phyloP scores from a whole-genome alignment of 2,329 filamentous ascomycete species.

The Fusarium circinatum region DNA sequence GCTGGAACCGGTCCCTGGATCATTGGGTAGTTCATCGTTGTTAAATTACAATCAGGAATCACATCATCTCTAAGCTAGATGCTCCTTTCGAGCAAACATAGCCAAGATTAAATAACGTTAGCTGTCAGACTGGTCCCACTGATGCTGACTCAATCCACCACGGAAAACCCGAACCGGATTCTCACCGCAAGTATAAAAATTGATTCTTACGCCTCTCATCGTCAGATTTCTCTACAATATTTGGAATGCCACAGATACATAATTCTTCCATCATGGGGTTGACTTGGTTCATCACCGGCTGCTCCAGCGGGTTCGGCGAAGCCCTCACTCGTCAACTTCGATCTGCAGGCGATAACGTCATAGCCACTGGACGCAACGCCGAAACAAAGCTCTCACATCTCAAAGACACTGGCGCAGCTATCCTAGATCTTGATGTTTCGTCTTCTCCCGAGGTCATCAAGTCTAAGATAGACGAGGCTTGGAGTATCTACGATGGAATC shows the following conservation, averaged over 20 bases:
- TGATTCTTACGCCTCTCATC: fast-evolving
- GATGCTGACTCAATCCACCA: not conserved
- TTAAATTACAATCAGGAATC: not conserved
- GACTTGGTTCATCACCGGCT: conserved; percentile 56
- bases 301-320: conserved; percentile 56
- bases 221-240: fast-evolving
- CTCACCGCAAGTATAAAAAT: not conserved
- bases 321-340: conserved; percentile 51
- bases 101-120: not conserved
- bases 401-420: conserved; percentile 24
- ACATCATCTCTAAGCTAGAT: fast-evolving
- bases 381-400: conserved; percentile 50
- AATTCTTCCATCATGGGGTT: not conserved
- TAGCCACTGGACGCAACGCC: conserved; percentile 54
- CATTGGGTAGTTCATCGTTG: fast-evolving
- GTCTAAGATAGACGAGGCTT: conserved; percentile 26
- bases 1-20: fast-evolving
- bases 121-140: not conserved
- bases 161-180: not conserved
- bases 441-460: conserved; percentile 1
- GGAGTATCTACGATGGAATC: conserved; percentile 41
- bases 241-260: fast-evolving
- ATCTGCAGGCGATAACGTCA: conserved; percentile 52
- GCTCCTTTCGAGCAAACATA: fast-evolving
- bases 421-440: conserved; percentile 36